These are phyloP conservation scores for Mycena latifolia DNA, from an alignment of 768 basidiomycete species.

Conservation along the genomic window DNA sequence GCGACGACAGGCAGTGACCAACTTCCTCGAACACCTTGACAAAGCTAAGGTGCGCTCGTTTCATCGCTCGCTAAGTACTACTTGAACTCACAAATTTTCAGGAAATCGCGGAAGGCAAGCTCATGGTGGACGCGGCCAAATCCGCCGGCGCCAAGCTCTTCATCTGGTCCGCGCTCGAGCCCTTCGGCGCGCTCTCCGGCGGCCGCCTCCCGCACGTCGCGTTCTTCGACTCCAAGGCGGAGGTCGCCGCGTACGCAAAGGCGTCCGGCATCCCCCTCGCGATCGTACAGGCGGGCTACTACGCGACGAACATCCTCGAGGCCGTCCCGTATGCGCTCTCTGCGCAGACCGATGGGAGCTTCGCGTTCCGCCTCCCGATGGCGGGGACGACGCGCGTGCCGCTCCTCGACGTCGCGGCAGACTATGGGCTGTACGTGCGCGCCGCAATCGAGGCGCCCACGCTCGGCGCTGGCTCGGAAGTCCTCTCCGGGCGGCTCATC, in stretches of 20 bases:
- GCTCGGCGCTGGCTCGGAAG: constrained; percentile 15
- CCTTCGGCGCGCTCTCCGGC: neutral
- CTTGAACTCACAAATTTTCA: neutral
- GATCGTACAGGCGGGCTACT: constrained; percentile 18
- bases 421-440: constrained; percentile 28
- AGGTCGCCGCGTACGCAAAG: constrained; percentile 5
- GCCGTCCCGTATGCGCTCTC: neutral
- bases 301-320: constrained; percentile 1
- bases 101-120: constrained; percentile 25
- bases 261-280: constrained; percentile 9
- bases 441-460: constrained; percentile 18
- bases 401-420: constrained; percentile 13
- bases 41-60: neutral
- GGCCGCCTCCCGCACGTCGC: constrained; percentile 2
- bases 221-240: constrained; percentile 22
- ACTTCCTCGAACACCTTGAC: constrained; percentile 12
- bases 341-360: constrained; percentile 5
- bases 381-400: constrained; percentile 14
- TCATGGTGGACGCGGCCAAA: constrained; percentile 27
- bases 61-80: too few species aligned
- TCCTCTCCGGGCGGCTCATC: constrained; percentile 4
- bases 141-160: constrained; percentile 14
- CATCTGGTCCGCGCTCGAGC: constrained; percentile 27
- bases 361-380: constrained; percentile 3
- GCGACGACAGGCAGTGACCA: constrained; percentile 13